These are phyloP conservation scores for Apiospora saccharicola DNA, from an alignment of 2,329 filamentous ascomycete species.

Conservation along the genomic window DNA sequence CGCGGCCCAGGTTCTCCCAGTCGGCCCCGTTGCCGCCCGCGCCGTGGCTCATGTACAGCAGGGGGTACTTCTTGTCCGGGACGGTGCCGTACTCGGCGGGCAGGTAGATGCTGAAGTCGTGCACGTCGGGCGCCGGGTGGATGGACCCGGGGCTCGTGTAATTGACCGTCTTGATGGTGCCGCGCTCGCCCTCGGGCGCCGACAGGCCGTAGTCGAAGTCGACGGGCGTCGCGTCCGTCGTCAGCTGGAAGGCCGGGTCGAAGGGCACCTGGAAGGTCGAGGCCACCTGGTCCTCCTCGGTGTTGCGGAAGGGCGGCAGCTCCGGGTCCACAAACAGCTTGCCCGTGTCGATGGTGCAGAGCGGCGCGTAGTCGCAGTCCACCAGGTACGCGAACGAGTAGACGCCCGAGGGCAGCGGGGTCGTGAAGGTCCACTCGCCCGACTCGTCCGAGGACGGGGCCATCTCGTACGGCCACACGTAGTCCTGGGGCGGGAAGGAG, in stretches of 20 bases:
- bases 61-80: slow-evolving; percentile 36
- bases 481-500: slow-evolving; percentile 28
- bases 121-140: slow-evolving; percentile 39
- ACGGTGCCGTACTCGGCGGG: slow-evolving; percentile 36
- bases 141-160: slow-evolving; percentile 41
- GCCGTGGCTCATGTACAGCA: slow-evolving; percentile 42
- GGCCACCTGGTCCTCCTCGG: slow-evolving; percentile 37
- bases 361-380: slow-evolving; percentile 37
- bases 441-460: slow-evolving; percentile 27
- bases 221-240: slow-evolving; percentile 17
- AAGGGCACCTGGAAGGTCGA: slow-evolving; percentile 41
- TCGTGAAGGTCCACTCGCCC: slow-evolving; percentile 39
- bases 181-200: slow-evolving; percentile 32
- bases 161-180: slow-evolving; percentile 38
- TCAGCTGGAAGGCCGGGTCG: slow-evolving; percentile 36
- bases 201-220: slow-evolving; percentile 38
- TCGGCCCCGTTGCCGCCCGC: slow-evolving; percentile 40
- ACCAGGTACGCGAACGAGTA: slow-evolving; percentile 38
- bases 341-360: slow-evolving; percentile 39
- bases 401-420: slow-evolving; percentile 39
- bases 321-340: slow-evolving; percentile 42
- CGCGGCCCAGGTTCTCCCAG: slow-evolving; percentile 41
- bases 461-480: slow-evolving; percentile 41
- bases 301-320: slow-evolving; percentile 38
- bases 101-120: slow-evolving; percentile 39